Evolutionary conservation across 2,329 filamentous ascomycete genomes (phyloP).

Genomic region (Botrytis galanthina): DNA sequence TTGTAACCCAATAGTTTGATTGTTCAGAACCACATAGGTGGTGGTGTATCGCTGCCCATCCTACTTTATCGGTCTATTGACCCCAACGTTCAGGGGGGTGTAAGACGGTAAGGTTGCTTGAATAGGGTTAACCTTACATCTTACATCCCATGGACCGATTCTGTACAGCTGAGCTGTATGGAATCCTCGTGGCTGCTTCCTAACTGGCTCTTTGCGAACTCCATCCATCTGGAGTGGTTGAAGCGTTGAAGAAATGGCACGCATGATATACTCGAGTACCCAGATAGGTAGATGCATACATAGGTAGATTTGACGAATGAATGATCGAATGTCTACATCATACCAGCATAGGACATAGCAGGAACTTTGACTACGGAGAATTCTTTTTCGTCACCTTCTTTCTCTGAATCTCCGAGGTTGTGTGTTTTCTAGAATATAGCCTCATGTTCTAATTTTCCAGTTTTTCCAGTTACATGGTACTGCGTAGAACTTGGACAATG

Average conservation of each 20-base stretch:
- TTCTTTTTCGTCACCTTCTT: slow-evolving; percentile 10
- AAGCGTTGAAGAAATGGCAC: background rate
- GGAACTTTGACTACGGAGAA: background rate
- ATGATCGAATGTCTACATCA: background rate
- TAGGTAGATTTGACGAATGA: background rate
- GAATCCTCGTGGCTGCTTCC: background rate
- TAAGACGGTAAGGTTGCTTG: background rate
- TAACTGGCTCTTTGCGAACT: background rate
- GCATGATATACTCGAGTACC: background rate
- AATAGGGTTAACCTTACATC: slow-evolving; percentile 11
- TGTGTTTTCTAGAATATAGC: background rate
- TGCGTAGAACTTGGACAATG: background rate
- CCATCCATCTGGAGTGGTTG: background rate
- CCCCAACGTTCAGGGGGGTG: slow-evolving; percentile 8
- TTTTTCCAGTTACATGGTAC: background rate
- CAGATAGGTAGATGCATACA: background rate
- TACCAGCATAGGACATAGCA: background rate
- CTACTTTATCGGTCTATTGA: background rate
- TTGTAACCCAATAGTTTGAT: background rate
- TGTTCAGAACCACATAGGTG: background rate
- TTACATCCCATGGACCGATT: background rate
- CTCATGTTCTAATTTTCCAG: background rate
- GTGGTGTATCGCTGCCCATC: slow-evolving; percentile 7
- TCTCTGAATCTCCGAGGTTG: background rate
- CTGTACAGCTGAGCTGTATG: background rate